These are phyloP conservation scores for Niebla homalea DNA, from an alignment of 495 filamentous ascomycete species.

Conservation along the genomic window DNA sequence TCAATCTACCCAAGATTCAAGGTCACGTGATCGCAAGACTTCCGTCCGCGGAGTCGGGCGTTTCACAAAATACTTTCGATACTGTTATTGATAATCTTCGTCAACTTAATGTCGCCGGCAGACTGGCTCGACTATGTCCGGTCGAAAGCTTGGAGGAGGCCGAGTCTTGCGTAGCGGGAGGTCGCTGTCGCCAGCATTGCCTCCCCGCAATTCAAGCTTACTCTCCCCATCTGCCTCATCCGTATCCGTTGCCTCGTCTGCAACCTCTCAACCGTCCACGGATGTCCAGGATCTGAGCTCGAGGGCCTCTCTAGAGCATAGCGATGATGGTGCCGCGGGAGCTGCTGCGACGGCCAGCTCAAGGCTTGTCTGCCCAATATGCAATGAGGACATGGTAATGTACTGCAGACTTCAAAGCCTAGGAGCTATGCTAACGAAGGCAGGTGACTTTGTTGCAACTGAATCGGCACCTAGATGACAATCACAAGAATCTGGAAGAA, in stretches of 20 bases:
- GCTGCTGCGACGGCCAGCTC: slow-evolving; percentile 42
- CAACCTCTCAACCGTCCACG: slow-evolving; percentile 43
- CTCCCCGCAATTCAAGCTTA: slow-evolving; percentile 39
- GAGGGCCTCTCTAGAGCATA: slow-evolving; percentile 42
- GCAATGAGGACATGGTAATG: slow-evolving; percentile 85
- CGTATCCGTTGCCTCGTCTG: slow-evolving; percentile 46
- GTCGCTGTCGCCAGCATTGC: slow-evolving; percentile 52
- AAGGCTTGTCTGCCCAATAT: slow-evolving; percentile 83
- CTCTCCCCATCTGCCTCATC: slow-evolving; percentile 49
- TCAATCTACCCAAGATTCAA: no score
- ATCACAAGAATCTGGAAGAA: slow-evolving; percentile 85
- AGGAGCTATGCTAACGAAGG: slow-evolving; percentile 2
- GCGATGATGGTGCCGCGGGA: slow-evolving; percentile 32
- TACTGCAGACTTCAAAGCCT: background rate
- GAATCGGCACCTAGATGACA: slow-evolving; percentile 90
- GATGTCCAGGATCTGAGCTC: slow-evolving; percentile 47
- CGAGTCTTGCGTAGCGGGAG: slow-evolving; percentile 75
- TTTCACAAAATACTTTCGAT: background rate
- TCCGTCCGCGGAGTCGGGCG: background rate
- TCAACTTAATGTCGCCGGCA: background rate
- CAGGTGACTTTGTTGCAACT: slow-evolving; percentile 87
- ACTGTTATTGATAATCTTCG: background rate
- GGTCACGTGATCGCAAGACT: background rate
- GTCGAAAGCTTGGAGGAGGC: slow-evolving; percentile 76
- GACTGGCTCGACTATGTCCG: slow-evolving; percentile 45